These are phyloP conservation scores for Tylopilus microsporus DNA, from an alignment of 1,284 basidiomycete genomes.

Conservation along the genomic window DNA sequence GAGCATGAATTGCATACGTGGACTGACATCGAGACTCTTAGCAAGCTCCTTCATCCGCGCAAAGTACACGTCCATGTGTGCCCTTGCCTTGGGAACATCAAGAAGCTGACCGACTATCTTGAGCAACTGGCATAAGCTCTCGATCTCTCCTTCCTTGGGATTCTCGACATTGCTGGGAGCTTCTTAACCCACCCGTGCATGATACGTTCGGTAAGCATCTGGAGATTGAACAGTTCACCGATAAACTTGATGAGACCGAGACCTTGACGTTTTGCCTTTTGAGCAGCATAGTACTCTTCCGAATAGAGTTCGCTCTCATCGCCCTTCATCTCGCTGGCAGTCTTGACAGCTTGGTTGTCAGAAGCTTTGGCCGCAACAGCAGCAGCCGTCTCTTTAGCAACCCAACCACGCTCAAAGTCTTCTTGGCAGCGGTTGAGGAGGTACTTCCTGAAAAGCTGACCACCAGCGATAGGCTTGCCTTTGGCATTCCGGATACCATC, in stretches of 20 bases:
- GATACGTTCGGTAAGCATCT: slow-evolving; percentile 91
- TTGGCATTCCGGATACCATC: slow-evolving; percentile 74
- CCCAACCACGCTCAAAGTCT: slow-evolving; percentile 89
- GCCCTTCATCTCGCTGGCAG: slow-evolving; percentile 52
- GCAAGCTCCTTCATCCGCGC: slow-evolving; percentile 79
- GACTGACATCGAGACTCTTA: slow-evolving; percentile 70
- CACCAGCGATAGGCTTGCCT: slow-evolving; percentile 83
- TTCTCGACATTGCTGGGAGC: slow-evolving; percentile 86
- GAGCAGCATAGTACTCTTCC: slow-evolving; percentile 85
- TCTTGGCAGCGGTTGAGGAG: slow-evolving; percentile 90
- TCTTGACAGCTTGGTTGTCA: slow-evolving; percentile 61
- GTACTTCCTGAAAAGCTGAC: slow-evolving; percentile 93
- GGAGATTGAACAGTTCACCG: slow-evolving; percentile 95
- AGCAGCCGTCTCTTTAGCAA: slow-evolving; percentile 65
- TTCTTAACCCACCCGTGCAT: slow-evolving; percentile 98
- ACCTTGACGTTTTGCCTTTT: slow-evolving; percentile 95
- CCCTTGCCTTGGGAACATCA: slow-evolving; percentile 75
- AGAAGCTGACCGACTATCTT: slow-evolving; percentile 83
- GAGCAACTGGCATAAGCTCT: slow-evolving; percentile 90
- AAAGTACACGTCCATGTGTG: slow-evolving; percentile 92
- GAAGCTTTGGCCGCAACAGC: slow-evolving; percentile 40
- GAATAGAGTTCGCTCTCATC: slow-evolving; percentile 74
- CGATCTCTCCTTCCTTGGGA: slow-evolving; percentile 97
- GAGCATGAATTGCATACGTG: slow-evolving; percentile 94
- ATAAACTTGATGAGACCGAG: slow-evolving; percentile 97